A percentile compares a stretch with the other conserved stretches of the same genome.
These are phyloP conservation scores for Fusarium chuoi DNA, from an alignment of 2,329 filamentous ascomycete species.

Conservation along the genomic window DNA sequence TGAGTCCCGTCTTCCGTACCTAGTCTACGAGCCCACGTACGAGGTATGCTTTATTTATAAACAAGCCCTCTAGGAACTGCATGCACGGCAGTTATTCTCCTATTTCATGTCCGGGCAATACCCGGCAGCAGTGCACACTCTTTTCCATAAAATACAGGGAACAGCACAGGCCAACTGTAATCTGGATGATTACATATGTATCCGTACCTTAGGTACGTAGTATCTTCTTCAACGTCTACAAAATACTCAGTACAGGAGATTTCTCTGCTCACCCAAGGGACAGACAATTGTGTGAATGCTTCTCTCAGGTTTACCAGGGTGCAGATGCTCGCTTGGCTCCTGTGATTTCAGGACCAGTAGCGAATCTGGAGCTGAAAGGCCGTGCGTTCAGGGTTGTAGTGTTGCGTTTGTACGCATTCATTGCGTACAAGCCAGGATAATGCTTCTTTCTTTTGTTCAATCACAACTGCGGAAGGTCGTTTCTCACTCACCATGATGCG, in stretches of 20 bases:
- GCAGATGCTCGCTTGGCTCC: conserved; percentile 16
- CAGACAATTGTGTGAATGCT: conserved; percentile 30
- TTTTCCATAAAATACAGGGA: neutral
- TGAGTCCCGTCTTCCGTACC: neutral
- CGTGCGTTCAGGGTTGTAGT: conserved; percentile 23
- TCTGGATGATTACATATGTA: neutral
- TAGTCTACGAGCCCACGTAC: neutral
- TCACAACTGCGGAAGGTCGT: conserved; percentile 39
- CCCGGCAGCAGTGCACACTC: conserved; percentile 11
- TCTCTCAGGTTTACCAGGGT: conserved; percentile 32
- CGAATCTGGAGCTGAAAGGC: conserved; percentile 11
- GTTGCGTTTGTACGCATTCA: conserved; percentile 27
- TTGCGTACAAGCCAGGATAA: conserved; percentile 39
- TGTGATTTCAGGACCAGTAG: conserved; percentile 7
- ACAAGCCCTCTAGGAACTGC: neutral
- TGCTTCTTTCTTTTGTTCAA: conserved; percentile 43
- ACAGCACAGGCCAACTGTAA: conserved; percentile 1
- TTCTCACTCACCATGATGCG: conserved; percentile 30
- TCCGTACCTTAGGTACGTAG: neutral
- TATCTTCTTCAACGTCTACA: conserved; percentile 5
- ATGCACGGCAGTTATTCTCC: conserved; percentile 18
- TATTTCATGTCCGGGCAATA: conserved; percentile 32
- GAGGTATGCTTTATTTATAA: neutral
- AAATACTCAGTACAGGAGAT: neutral
- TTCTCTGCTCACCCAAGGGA: neutral